These are phyloP conservation scores for Tubosaeta sp. DNA, from an alignment of 768 basidiomycete species.

Conservation along the genomic window DNA sequence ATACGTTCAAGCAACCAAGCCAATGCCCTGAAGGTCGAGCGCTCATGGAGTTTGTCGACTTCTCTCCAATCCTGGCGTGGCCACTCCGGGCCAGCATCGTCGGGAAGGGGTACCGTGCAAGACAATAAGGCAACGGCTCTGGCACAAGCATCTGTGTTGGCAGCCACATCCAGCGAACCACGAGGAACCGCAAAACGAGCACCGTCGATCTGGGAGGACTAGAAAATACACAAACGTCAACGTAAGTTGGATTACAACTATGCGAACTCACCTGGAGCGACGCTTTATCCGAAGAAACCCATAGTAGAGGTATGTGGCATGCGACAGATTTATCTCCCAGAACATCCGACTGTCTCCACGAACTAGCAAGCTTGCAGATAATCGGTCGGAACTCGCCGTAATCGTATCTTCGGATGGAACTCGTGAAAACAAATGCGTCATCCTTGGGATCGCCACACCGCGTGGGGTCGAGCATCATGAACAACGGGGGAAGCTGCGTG, in stretches of 20 bases:
- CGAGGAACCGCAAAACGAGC: slow-evolving; percentile 67
- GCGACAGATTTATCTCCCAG: slow-evolving; percentile 46
- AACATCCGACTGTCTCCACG: slow-evolving; percentile 71
- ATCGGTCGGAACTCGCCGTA: slow-evolving; percentile 79
- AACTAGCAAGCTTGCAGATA: slow-evolving; percentile 64
- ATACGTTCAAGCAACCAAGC: slow-evolving; percentile 89
- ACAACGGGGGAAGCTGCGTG: slow-evolving; percentile 52
- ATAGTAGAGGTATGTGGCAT: slow-evolving; percentile 60
- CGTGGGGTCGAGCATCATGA: slow-evolving; percentile 83
- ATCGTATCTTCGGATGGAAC: slow-evolving; percentile 70
- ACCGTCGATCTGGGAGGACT: slow-evolving; percentile 52
- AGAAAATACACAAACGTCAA: slow-evolving; percentile 6
- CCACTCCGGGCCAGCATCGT: slow-evolving; percentile 78
- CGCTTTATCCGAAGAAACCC: slow-evolving; percentile 51
- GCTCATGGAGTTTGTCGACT: slow-evolving; percentile 84
- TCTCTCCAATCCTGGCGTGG: slow-evolving; percentile 67
- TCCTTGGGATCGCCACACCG: slow-evolving; percentile 69
- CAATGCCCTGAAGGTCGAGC: slow-evolving; percentile 70
- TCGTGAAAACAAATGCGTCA: slow-evolving; percentile 85
- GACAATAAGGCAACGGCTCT: slow-evolving; percentile 76
- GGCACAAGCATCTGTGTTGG: slow-evolving; percentile 59
- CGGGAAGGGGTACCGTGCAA: slow-evolving; percentile 67
- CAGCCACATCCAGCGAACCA: slow-evolving; percentile 45
- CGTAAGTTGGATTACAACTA: neutral
- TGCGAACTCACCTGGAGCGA: slow-evolving; percentile 47